These are phyloP conservation scores for Ophiostoma angusticollis DNA, from an alignment of 2,329 filamentous ascomycete genomes.

Conservation along the genomic window DNA sequence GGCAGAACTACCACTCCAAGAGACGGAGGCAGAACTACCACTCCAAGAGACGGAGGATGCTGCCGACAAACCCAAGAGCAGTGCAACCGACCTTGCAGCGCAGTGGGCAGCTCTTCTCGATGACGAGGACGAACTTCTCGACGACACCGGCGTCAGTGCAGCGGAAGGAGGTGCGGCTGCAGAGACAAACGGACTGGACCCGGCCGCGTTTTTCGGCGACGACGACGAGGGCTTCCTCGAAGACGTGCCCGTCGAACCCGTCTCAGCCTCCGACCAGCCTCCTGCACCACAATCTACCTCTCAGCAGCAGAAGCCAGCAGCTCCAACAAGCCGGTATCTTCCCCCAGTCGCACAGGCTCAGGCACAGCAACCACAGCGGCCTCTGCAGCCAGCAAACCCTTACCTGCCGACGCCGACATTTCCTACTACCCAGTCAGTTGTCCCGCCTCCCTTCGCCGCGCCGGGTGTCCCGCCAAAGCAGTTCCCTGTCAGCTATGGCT, in stretches of 20 bases:
- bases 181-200: conserved; percentile 40
- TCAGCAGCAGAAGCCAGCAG: not conserved
- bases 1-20: conserved; percentile 13
- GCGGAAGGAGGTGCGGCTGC: not conserved
- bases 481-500: conserved; percentile 9
- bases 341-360: conserved; percentile 7
- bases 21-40: conserved; percentile 15
- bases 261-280: conserved; percentile 14
- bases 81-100: conserved; percentile 55
- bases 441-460: conserved; percentile 1
- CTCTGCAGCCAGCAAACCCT: conserved; percentile 7
- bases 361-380: not conserved
- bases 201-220: conserved; percentile 58
- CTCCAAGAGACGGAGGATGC: conserved; percentile 8
- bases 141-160: conserved; percentile 33
- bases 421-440: not conserved
- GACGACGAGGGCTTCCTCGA: conserved; percentile 80
- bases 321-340: conserved; percentile 9
- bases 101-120: conserved; percentile 79
- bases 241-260: conserved; percentile 39
- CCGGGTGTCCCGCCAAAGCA: conserved; percentile 3
- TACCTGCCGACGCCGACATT: conserved; percentile 11
- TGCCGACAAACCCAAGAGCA: conserved; percentile 12
- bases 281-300: conserved; percentile 8
- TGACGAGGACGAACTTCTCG: conserved; percentile 50